phyloP scores from a whole-genome alignment of 139 green algal genomes.

The Eudorina sp. region DNA sequence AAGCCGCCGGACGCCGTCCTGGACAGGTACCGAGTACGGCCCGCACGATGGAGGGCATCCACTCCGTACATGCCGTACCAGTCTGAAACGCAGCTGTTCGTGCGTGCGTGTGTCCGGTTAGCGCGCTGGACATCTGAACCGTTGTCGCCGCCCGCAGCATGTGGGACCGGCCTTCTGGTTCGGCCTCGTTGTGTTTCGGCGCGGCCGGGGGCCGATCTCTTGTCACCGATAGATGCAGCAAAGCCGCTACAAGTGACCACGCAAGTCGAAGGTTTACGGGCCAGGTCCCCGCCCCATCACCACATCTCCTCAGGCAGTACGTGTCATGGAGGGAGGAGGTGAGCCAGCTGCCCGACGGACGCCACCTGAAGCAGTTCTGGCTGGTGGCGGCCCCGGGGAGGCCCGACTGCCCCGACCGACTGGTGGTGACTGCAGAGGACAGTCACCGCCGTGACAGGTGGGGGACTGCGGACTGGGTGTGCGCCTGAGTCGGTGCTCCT shows the following conservation, averaged over 20 bases:
- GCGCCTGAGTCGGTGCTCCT: neutral
- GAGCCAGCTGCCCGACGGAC: conserved; percentile 56
- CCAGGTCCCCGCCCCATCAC: neutral
- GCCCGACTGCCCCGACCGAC: conserved; percentile 1
- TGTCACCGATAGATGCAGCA: no score
- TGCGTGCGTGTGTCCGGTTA: no score
- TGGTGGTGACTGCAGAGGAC: conserved; percentile 67
- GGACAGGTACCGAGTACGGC: conserved; percentile 37
- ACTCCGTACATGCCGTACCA: no score
- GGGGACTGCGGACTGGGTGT: neutral
- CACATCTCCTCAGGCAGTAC: conserved; percentile 55
- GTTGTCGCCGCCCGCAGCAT: no score
- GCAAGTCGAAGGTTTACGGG: no score
- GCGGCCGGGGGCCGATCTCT: no score
- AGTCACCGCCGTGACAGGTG: conserved; percentile 61
- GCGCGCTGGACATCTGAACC: no score
- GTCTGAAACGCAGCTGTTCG: no score
- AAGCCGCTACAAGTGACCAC: no score
- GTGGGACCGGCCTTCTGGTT: no score
- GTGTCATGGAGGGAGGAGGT: conserved; percentile 64
- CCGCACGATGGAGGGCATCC: no score
- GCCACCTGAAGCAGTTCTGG: conserved; percentile 72
- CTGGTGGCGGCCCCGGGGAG: conserved; percentile 47
- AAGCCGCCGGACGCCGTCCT: conserved; percentile 8
- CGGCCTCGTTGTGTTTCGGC: no score